Evolutionary conservation across 805 yeast genomes (phyloP).

Genomic region (Candida easanensis): DNA sequence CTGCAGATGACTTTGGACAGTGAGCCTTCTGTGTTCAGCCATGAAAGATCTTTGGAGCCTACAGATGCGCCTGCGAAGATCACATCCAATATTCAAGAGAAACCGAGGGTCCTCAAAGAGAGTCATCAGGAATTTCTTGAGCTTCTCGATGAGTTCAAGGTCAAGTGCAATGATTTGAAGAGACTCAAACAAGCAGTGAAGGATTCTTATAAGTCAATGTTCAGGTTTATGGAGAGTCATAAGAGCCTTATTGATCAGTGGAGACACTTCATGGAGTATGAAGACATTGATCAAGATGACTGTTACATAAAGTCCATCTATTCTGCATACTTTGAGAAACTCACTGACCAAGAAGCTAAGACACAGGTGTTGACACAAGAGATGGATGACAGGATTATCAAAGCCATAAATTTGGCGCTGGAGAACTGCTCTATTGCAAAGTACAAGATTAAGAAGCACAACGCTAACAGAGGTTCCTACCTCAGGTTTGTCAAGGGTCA

Average conservation of each 20-base stretch:
- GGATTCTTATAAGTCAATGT: constrained; percentile 9
- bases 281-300: constrained; percentile 16
- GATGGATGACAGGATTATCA: constrained; percentile 28
- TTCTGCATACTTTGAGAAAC: constrained; percentile 27
- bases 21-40: no score
- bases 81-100: neutral
- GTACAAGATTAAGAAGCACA: constrained; percentile 30
- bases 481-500: constrained; percentile 16
- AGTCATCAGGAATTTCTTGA: constrained; percentile 9
- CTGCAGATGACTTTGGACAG: no score
- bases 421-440: constrained; percentile 27
- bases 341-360: constrained; percentile 27
- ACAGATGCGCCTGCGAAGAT: neutral
- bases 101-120: neutral
- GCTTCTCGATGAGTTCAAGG: constrained; percentile 11
- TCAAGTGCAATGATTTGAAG: constrained; percentile 12
- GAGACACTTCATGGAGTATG: constrained; percentile 30
- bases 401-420: constrained; percentile 27
- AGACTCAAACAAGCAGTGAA: constrained; percentile 22
- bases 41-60: neutral
- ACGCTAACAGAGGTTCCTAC: constrained; percentile 33
- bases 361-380: constrained; percentile 28
- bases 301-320: constrained; percentile 28
- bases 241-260: constrained; percentile 26
- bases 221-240: constrained; percentile 13